Base-by-base conservation (phyloP, 441 rosid genomes). In the Croton setiger region DNA sequence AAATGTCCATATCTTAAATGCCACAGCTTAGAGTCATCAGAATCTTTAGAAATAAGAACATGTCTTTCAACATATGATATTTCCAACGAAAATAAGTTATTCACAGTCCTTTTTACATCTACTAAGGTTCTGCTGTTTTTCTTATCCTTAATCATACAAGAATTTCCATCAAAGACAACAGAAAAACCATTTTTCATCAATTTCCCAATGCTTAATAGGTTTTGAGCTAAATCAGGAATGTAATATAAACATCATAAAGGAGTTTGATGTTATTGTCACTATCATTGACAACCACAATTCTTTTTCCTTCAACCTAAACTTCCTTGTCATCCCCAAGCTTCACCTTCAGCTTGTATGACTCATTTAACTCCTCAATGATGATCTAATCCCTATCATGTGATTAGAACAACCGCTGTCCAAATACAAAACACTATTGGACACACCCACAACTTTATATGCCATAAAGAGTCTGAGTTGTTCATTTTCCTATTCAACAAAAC, bases 181-280 rank as follows among this genome's bases (percentile, higher is more conserved):
- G n/a, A n/a, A n/a, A n/a, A n/a, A n/a, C n/a, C n/a, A n/a, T n/a
- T n/a, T n/a, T n/a, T 27, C 67, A 69, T 60, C 10, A 60, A 20
- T 36, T 69, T 13, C 14, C 73, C 67, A 48, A 69, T 6, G 35
- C 73, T 69, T 3, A 69, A 35, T 18, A 69, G 8, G 51, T 61
- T 69, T 1, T 60, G 7, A 6, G 20, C 18, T 21, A 69, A 33
- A 39, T 17, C 44, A 69, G 49, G 48, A 31, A 69, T 60, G n/a
- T 60, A 31, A 36, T 3, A 31, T 17, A 18, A 69, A n/a, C 67
- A 69, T 69, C 15, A 11, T 47, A 0, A 1, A 37, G 1, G 12
- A 45, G 9, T 13, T 45, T 45, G 12, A 15, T 2, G 12, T 45
- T 7, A 45, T 1, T 15, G 9, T 45, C 14, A 45, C 11, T 45